Conservation (phyloP, 2,329 filamentous ascomycete genomes). For the Epicoccum nigrum region DNA sequence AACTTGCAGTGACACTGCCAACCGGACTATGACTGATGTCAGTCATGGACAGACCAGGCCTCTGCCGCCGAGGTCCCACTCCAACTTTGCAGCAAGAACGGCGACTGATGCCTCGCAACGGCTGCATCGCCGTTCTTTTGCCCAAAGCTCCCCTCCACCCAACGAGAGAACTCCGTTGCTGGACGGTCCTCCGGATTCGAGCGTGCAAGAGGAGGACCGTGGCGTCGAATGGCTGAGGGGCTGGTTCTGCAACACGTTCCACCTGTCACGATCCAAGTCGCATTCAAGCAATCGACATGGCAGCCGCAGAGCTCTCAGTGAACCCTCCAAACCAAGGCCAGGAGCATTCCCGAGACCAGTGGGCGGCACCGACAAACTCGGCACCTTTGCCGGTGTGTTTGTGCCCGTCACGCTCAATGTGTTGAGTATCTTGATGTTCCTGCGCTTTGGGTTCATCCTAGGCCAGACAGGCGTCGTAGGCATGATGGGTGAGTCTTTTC, state of each 20-base stretch:
- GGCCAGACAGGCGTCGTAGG: constrained; percentile 80
- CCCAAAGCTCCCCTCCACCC: constrained; percentile 33
- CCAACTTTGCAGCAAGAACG: constrained; percentile 54
- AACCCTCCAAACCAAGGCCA: constrained; percentile 39
- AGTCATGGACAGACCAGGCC: constrained; percentile 31
- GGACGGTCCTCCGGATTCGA: constrained; percentile 4
- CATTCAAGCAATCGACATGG: constrained; percentile 16
- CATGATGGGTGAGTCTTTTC: constrained; percentile 69
- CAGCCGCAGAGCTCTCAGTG: constrained; percentile 32
- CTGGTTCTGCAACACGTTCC: constrained; percentile 35
- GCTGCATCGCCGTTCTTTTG: constrained; percentile 50
- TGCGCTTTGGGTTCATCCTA: constrained; percentile 84
- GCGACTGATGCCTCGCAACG: constrained; percentile 54
- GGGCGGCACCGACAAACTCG: constrained; percentile 66
- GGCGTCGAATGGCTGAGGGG: constrained; percentile 27
- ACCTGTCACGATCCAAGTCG: constrained; percentile 19
- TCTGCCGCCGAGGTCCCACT: constrained; percentile 40
- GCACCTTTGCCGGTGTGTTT: constrained; percentile 71
- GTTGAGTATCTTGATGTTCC: constrained; percentile 88
- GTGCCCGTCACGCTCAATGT: constrained; percentile 90
- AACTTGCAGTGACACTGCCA: constrained; percentile 9
- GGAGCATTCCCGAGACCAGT: constrained; percentile 49
- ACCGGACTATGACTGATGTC: constrained; percentile 34
- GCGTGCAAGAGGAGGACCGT: constrained; percentile 26
- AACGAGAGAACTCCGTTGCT: constrained; percentile 45